Evolutionary conservation across 164 flowering plant species (phyloP).

Genomic region (Magnolia sinica): DNA sequence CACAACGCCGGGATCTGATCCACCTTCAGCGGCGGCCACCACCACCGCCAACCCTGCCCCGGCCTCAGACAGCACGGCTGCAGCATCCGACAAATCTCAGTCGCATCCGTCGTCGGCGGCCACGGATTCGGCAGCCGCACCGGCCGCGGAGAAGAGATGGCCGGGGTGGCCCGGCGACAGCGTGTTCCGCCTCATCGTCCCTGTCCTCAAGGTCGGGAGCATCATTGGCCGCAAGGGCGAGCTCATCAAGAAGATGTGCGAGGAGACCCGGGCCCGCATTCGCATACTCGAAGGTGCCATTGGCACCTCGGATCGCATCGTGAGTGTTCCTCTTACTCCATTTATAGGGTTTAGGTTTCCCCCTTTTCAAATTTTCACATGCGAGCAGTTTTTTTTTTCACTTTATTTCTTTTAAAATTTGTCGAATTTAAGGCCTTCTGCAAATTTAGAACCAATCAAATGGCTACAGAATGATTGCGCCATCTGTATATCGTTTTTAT

Average conservation of each 20-base stretch:
- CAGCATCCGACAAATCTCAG: neutral
- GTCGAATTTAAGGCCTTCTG: too few species aligned
- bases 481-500: too few species aligned
- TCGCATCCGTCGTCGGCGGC: neutral
- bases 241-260: constrained; percentile 83
- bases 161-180: constrained; percentile 95
- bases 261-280: constrained; percentile 82
- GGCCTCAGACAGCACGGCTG: neutral
- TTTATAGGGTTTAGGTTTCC: neutral
- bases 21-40: neutral
- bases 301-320: constrained; percentile 73
- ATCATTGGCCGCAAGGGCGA: constrained; percentile 95
- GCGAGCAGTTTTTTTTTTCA: neutral
- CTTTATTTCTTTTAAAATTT: neutral
- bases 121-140: neutral
- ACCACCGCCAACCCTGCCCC: neutral
- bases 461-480: too few species aligned
- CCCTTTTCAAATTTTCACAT: neutral
- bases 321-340: constrained; percentile 23
- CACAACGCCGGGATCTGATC: neutral
- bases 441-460: too few species aligned
- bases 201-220: constrained; percentile 81
- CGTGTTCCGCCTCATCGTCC: constrained; percentile 78
- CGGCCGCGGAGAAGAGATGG: constrained; percentile 40
- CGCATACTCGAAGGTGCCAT: constrained; percentile 77